phyloP scores from a whole-genome alignment of 2,329 filamentous ascomycete species.

The Arthrinium puccinioides region DNA sequence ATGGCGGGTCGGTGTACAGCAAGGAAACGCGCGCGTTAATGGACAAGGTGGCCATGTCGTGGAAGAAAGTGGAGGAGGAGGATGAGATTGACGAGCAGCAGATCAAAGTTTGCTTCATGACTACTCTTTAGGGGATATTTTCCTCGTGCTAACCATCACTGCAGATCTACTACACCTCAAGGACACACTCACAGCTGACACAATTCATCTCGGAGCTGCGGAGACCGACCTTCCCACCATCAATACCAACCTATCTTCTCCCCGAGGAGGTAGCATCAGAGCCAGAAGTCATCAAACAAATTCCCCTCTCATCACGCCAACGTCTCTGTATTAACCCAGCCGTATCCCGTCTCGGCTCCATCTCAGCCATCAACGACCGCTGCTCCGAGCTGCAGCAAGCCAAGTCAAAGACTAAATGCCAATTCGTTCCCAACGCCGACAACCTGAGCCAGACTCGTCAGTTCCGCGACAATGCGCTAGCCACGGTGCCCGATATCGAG shows the following conservation, averaged over 20 bases:
- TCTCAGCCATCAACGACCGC: slow-evolving; percentile 84
- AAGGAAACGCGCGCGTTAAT: slow-evolving; percentile 70
- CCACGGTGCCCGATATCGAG: slow-evolving; percentile 87
- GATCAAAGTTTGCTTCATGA: slow-evolving; percentile 45
- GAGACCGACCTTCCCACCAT: slow-evolving; percentile 69
- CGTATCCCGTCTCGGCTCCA: slow-evolving; percentile 62
- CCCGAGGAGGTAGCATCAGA: slow-evolving; percentile 14
- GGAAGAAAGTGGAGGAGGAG: slow-evolving; percentile 27
- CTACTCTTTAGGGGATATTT: slow-evolving; percentile 20
- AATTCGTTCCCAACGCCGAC: slow-evolving; percentile 72
- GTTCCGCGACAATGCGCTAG: slow-evolving; percentile 79
- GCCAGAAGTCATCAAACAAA: slow-evolving; percentile 63
- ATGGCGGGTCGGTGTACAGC: slow-evolving; percentile 51
- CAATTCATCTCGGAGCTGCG: slow-evolving; percentile 82
- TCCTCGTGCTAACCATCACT: background rate
- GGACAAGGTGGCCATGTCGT: slow-evolving; percentile 50
- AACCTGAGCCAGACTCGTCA: slow-evolving; percentile 64
- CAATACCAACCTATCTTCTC: slow-evolving; percentile 43
- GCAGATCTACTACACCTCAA: slow-evolving; percentile 81
- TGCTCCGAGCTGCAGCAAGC: slow-evolving; percentile 86
- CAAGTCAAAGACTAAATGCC: slow-evolving; percentile 59
- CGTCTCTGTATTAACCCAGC: slow-evolving; percentile 84
- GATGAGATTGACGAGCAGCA: slow-evolving; percentile 50
- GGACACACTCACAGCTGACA: slow-evolving; percentile 85
- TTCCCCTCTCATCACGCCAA: slow-evolving; percentile 80